Percentiles rank a stretch among this genome's conserved stretches.
phyloP scores from a whole-genome alignment of 2,329 filamentous ascomycete species.

The Reticulascus tulasneorum region DNA sequence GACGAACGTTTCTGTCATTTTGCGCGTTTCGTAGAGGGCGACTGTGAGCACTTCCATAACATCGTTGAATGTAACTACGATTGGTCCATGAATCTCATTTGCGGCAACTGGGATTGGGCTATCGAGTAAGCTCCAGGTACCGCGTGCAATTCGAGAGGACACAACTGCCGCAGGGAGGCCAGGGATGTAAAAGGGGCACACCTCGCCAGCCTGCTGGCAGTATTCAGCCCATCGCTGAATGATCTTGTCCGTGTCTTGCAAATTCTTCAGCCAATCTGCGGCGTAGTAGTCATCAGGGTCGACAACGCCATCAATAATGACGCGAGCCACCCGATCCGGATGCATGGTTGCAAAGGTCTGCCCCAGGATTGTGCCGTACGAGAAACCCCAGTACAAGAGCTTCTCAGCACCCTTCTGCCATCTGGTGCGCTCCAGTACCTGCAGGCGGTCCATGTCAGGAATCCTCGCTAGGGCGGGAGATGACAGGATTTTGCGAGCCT shows the following conservation, averaged over 20 bases:
- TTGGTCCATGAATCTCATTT: slow-evolving; percentile 4
- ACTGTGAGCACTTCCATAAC: slow-evolving; percentile 11
- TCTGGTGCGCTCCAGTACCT: slow-evolving; percentile 7
- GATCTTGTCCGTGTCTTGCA: slow-evolving; percentile 24
- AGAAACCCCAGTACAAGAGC: slow-evolving; percentile 37
- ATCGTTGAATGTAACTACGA: slow-evolving; percentile 23
- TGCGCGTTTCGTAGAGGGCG: slow-evolving; percentile 10
- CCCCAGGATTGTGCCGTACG: slow-evolving; percentile 38
- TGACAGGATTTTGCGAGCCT: slow-evolving; percentile 13
- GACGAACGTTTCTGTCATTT: slow-evolving; percentile 7
- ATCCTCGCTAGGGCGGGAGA: rapidly evolving
- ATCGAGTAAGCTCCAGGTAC: background rate
- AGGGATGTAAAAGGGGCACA: background rate
- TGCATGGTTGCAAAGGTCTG: slow-evolving; percentile 35
- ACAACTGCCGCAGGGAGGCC: background rate
- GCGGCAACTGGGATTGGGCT: background rate
- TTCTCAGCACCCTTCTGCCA: slow-evolving; percentile 20
- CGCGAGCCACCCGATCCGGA: slow-evolving; percentile 25
- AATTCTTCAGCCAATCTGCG: slow-evolving; percentile 19
- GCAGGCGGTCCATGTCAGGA: background rate
- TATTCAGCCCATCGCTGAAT: slow-evolving; percentile 29
- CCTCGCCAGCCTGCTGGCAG: slow-evolving; percentile 16
- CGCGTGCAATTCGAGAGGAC: background rate
- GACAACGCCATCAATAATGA: slow-evolving; percentile 32
- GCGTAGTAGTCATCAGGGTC: slow-evolving; percentile 30